Base-by-base conservation (phyloP, 768 basidiomycete species). In the Suillus subaureus region DNA sequence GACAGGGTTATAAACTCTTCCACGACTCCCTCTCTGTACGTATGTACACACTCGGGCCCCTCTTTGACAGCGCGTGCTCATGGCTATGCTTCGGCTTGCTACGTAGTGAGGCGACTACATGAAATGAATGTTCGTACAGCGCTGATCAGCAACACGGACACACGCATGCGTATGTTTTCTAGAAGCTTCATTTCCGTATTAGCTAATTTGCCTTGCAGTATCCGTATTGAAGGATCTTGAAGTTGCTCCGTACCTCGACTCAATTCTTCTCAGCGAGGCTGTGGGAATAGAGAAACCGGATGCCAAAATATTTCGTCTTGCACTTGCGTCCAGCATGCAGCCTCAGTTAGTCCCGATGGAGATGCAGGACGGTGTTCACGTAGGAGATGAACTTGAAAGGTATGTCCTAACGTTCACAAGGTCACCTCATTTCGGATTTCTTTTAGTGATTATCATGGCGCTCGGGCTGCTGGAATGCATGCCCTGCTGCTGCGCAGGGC, bases 371-470 rank as follows among this genome's bases (percentile, higher is more conserved):
- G 84, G 83, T 42, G 71, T 93, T 23, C 92, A 94, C 68, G 83
- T 94, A 47, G 93, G 93, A 1, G 92, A 94, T 72, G 91, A 93
- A 67, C 72, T 92, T 37, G 72, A 81, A 58, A 83, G 84, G 92
- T 92, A 69, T 67, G 84, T 68, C 51, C n/a, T 21, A 37, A 54
- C 5, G 28, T 61, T 31, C 28, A 51, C 16, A 16, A 23, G n/a
- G 45, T 28, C 35, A 12, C 45, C 33, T 61, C 56, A 42, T 61
- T 51, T 45, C 15, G 66, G 51, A 69, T 65, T 42, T 52, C 28
- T 26, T 42, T 11, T 69, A 93, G 91, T 60, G 91, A 93, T 69
- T 92, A 89, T 71, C 45, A 80, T 13, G 92, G 90, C 6, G 89
- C 91, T 0, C 73, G 64, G 28, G 74, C 73, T 6, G 85, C 85